Evolutionary conservation across 164 flowering plant species (phyloP), one percentile per base, ranked within the genome.

Genomic region (Liriodendron chinense): DNA sequence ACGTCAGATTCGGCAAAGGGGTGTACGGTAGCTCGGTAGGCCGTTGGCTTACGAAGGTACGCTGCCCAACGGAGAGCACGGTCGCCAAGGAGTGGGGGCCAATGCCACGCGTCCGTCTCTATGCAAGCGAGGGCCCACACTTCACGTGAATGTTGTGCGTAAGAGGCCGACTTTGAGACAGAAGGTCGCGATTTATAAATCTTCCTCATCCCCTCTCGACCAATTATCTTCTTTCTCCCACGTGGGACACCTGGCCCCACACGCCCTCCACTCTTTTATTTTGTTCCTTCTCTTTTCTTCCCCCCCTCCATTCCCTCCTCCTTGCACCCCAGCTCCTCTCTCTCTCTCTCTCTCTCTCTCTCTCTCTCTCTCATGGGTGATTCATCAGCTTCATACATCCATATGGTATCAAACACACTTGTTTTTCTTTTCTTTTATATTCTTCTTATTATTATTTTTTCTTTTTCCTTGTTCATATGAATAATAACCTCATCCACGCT

Each of bases 201-300:
- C 77, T 68, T 67, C 75, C 74, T 77, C 75, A 88, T 88, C 90
- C 66, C 76, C 78, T 86, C 84, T 82, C 90, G 80, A 76, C 91
- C 93, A 90, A 88, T 88, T 67, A 81, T 77, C 69, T 9, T 9
- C 70, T n/a, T 62, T 72, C 71, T 76, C 85, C 82, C 93, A 90
- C 91, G 93, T 90, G 93, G 85, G 87, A 56, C 53, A 72, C 12
- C 25, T 77, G 88, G 61, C 76, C 89, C 85, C 82, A 82, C 78
- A 26, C 7, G n/a, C 65, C 26, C 26, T 71, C 25, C 62, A 22
- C 25, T n/a, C 65, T 61, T 26, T 28, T 49, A 4, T 34, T 34
- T 34, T 34, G 5, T 68, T 5, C 47, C 12, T 28, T 43, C 49
- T 47, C 56, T 68, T 63, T 49, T 26, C 69, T 43, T 67, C 24